Evolutionary conservation across 2,329 filamentous ascomycete genomes (phyloP), one percentile per base, ranked within the genome.

Genomic region (Ophiocordyceps australis): DNA sequence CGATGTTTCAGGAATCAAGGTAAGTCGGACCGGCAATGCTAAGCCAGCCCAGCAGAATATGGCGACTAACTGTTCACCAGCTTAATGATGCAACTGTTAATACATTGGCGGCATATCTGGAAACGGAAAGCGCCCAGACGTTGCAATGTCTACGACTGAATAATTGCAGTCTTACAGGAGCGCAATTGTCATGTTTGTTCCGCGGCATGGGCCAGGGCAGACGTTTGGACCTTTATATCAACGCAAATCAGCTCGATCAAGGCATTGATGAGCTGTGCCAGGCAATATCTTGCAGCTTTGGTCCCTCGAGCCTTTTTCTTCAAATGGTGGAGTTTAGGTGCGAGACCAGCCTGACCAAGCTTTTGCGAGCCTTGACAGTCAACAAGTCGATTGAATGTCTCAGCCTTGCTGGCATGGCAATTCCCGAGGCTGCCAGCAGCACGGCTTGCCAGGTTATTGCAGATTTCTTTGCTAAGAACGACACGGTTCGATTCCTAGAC

Each of bases 311-410:
- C 14, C 43, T 69, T 14, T 59, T 61, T 33, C 42, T 67, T 32
- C 59, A 66, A 33, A 67, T 69, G 62, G 47, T 67, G n/a, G 62
- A 68, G 32, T 67, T 69, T 34, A 47, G 50, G 13, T 43, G 57
- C 20, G 64, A 68, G 37, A 40, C 40, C 8, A 64, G 54, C 36
- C 70, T 63, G 34, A 51, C 63, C 28, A 53, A 52, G 27, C 50
- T 70, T 5, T 41, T 69, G 31, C 47, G 43, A 11, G 59, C 63
- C 3, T 43, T 70, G 25, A 52, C 62, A 1, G 37, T 50, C n/a
- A 65, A 62, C 31, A 52, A 45, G 9, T 54, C 57, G 5, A 59
- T 70, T 23, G 45, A 57, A 21, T 59, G 61, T 23, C 47, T 70
- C 19, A 68, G 57, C 31, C 46, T 70, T 23, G 61, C 59, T 1